Evolutionary conservation across 139 green algal species (phyloP).

Genomic region (Picochlorum sp.): DNA sequence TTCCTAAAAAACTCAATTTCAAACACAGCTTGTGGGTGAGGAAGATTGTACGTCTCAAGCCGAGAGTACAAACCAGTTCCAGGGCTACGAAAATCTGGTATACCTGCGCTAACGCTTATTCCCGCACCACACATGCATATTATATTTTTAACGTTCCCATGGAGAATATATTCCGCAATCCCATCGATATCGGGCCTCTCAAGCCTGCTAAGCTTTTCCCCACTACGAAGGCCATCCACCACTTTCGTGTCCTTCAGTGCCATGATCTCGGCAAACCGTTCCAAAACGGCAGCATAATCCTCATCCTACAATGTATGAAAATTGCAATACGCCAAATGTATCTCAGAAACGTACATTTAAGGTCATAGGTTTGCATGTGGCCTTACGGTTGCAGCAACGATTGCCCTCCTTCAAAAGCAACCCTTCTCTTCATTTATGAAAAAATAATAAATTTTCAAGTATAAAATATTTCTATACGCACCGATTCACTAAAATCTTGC

Average conservation of each 20-base stretch:
- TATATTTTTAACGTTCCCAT: slow-evolving; percentile 17
- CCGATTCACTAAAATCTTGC: no score
- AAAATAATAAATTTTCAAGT: no score
- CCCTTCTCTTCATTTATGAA: no score
- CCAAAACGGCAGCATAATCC: background rate
- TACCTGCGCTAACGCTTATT: slow-evolving; percentile 52
- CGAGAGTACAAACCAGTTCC: slow-evolving; percentile 59
- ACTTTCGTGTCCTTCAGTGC: background rate
- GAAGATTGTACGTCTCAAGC: slow-evolving; percentile 51
- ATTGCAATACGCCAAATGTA: no score
- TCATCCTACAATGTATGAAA: background rate
- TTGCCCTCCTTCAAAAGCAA: no score
- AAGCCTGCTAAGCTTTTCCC: no score
- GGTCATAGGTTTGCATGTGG: no score
- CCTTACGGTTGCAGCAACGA: no score
- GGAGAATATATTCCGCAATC: slow-evolving; percentile 18
- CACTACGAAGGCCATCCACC: background rate
- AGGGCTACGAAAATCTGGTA: slow-evolving; percentile 59
- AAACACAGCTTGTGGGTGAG: slow-evolving; percentile 57
- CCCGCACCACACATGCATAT: slow-evolving; percentile 59
- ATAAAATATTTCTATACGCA: no score
- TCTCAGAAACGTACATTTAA: no score
- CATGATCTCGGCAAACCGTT: slow-evolving; percentile 1
- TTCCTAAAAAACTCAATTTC: slow-evolving; percentile 51
- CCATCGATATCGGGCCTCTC: slow-evolving; percentile 36